Evolutionary conservation across 129 eudicot species (phyloP), one percentile per base, ranked within the genome.

Genomic region (Ambrosia trifida): DNA sequence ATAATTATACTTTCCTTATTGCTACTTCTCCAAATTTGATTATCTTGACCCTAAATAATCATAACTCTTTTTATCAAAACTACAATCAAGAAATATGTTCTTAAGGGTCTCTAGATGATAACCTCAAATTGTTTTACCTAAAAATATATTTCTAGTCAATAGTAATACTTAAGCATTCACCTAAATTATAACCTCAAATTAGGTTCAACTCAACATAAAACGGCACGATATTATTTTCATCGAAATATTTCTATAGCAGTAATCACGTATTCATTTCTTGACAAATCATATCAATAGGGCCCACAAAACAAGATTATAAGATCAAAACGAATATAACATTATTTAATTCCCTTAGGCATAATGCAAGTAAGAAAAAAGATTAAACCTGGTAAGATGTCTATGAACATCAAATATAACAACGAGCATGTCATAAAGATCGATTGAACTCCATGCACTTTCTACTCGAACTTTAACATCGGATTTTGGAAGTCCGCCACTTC

Each of bases 331-430:
- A 31, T 32, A 49, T 11, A 45, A 57, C 57, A 31, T 8, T 4
- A 2, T 66, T 24, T 17, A 64, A 11, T 20, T 43, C 40, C 49
- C 50, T 52, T 19, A 73, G 40, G 63, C 30, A 5, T 13, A 51
- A 69, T 11, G 63, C 64, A 51, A 11, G 58, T 66, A 28, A 10
- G 3, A 28, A 40, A 51, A 64, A 13, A 36, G 8, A 63, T 43
- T 59, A 64, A 66, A 94, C 99, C 89, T 94, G 83, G 81, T 85
- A 77, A 94, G 87, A 80, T 94, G 99, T 81, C 99, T 87, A 74
- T 94, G 89, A 64, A 86, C 97, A 75, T 94, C 99, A 83, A 94
- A 94, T 16, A 94, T 87, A 64, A 94, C 93, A 56, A 94, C 76
- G 16, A 90, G 92, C 73, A 81, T 65, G 62, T 94, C 97, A 63